phyloP scores from a whole-genome alignment of 106 monocot species.

The Phalaenopsis equestris region DNA sequence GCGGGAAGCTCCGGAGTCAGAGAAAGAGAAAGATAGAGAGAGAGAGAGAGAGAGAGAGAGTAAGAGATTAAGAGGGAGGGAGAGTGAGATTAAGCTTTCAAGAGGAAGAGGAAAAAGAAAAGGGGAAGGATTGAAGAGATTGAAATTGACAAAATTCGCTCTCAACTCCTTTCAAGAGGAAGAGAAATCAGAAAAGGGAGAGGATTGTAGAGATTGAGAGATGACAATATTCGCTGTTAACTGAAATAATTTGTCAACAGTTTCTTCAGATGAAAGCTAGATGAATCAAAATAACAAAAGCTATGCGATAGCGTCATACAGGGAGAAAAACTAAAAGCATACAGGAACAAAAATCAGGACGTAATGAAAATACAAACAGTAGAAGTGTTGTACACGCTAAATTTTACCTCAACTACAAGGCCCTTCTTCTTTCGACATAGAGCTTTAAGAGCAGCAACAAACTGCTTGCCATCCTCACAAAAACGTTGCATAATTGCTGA shows the following conservation, averaged over 20 bases:
- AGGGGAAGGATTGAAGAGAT: no score
- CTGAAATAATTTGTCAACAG: no score
- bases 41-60: neutral
- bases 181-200: no score
- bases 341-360: neutral
- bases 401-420: slow-evolving; percentile 51
- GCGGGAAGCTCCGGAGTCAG: no score
- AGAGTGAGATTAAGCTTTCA: no score
- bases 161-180: no score
- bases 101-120: neutral
- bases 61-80: no score
- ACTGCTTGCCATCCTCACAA: slow-evolving; percentile 28
- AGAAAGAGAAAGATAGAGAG: neutral
- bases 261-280: no score
- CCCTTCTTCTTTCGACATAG: slow-evolving; percentile 76
- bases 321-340: neutral
- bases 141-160: no score
- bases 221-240: no score
- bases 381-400: neutral
- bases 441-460: slow-evolving; percentile 45
- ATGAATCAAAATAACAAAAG: no score
- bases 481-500: slow-evolving; percentile 56
- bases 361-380: neutral
- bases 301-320: neutral
- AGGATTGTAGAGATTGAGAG: no score